A percentile compares a stretch with the other conserved stretches of the same genome.
phyloP scores from a whole-genome alignment of 768 basidiomycete genomes.

The Saitozyma podzolica region DNA sequence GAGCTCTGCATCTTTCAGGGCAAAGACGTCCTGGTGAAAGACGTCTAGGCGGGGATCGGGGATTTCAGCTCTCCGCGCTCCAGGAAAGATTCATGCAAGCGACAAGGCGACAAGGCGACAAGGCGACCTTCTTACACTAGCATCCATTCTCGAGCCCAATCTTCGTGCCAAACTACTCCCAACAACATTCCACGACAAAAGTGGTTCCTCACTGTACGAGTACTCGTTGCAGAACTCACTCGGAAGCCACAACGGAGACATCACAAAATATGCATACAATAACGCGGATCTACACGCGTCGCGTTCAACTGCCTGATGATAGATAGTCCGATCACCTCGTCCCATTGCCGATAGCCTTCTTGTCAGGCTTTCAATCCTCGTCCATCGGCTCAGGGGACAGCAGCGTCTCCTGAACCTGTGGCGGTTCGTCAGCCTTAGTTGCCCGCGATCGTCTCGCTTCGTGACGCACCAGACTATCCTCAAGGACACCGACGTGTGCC shows the following conservation, averaged over 20 bases:
- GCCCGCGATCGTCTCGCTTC: neutral
- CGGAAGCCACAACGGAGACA: too few species aligned
- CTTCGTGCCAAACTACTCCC: neutral
- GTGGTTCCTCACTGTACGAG: too few species aligned
- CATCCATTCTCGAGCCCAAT: too few species aligned
- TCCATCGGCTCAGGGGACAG: constrained; percentile 31
- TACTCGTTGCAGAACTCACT: too few species aligned
- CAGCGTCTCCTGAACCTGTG: constrained; percentile 26
- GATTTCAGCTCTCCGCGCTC: too few species aligned
- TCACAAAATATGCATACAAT: too few species aligned
- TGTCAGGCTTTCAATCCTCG: constrained; percentile 2
- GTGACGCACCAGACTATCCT: constrained; percentile 5
- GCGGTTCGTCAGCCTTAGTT: neutral
- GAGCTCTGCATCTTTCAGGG: constrained; percentile 42
- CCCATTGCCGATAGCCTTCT: neutral
- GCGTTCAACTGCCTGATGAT: neutral
- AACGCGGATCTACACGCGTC: too few species aligned
- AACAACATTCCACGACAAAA: neutral
- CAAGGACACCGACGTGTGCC: neutral
- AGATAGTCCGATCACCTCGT: neutral
- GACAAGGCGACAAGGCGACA: too few species aligned
- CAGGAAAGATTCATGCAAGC: too few species aligned
- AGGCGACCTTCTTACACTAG: too few species aligned
- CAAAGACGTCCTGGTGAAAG: constrained; percentile 28
- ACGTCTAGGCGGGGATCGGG: neutral